Base-by-base conservation (phyloP, 176 grass and related monocot genomes). In the Tillandsia fasciculata region DNA sequence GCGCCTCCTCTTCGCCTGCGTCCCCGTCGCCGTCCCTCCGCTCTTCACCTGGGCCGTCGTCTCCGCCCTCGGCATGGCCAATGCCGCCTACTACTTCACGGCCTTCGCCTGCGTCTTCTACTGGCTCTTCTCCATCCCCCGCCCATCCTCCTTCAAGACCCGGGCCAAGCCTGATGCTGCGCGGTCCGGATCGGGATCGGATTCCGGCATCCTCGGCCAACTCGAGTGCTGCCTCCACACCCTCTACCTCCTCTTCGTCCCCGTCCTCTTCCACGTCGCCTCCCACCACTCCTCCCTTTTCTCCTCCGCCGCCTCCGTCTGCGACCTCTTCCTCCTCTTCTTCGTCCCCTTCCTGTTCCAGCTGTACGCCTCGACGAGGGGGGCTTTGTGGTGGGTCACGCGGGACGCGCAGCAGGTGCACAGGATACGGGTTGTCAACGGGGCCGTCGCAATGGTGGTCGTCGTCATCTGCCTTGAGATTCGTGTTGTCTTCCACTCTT, bases 331-430 rank as follows among this genome's bases (percentile, higher is more conserved):
- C 53, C 72, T 99, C 78, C 87, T 99, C 54, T 99, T 99, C 90
- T 99, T 93, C 70, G 49, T 93, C 63, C 94, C 94, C 2, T 93
- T 99, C 69, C 67, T 90, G 79, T 99, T 99, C 80, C 94, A 90
- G 81, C 87, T 99, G 9, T 93, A 88, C 69, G 86, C 94, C 0
- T 99, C 94, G 18, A 93, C 80, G 11, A 65, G 66, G 1, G 94
- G 89, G 17, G 80, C 87, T 0, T 72, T 93, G 8, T 99, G 94
- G 94, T 99, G 94, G 94, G 77, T 99, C 75, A 87, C 80, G 26
- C 93, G 77, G 53, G 77, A 99, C 79, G 71, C 64, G 1, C 89
- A 52, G 13, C 53, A 91, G 61, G 90, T 99, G 65, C 84, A 93
- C 48, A 76, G 73, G 47, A 90, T 99, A 65, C 79, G 89, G 70